phyloP scores from a whole-genome alignment of 768 basidiomycete species.

The Suillus cothurnatus region DNA sequence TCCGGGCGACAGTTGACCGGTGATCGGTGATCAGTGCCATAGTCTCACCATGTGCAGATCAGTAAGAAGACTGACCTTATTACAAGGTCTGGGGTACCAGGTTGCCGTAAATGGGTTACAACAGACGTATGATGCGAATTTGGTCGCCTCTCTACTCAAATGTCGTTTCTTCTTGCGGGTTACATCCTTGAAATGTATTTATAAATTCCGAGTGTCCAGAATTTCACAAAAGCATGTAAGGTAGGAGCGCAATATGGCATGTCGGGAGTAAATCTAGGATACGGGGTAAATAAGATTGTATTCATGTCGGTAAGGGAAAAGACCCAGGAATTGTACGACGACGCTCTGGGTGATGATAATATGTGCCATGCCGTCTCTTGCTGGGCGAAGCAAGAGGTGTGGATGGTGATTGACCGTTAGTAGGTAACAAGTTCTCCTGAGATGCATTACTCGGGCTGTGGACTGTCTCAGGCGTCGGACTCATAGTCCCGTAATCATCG shows the following conservation, averaged over 20 bases:
- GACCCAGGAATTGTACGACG: conserved; percentile 58
- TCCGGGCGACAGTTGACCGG: background rate
- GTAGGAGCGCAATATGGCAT: background rate
- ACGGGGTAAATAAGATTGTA: background rate
- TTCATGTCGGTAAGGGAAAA: conserved; percentile 36
- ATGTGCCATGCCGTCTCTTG: conserved; percentile 69
- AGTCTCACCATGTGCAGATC: background rate
- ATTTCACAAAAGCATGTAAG: conserved; percentile 1
- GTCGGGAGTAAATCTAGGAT: conserved; percentile 1
- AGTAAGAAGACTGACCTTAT: background rate
- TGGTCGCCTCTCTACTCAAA: background rate
- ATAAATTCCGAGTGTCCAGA: background rate
- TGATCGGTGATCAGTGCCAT: background rate
- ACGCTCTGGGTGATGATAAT: conserved; percentile 85
- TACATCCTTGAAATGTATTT: background rate
- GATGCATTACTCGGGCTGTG: conserved; percentile 18
- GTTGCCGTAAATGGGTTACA: background rate
- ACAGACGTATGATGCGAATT: background rate
- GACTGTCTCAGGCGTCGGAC: conserved; percentile 24
- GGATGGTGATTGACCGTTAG: conserved; percentile 15
- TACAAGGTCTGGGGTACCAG: background rate
- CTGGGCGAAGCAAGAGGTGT: conserved; percentile 40
- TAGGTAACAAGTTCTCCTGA: conserved; percentile 26
- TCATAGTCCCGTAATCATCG: conserved; percentile 41
- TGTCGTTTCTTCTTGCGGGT: background rate